phyloP scores from a whole-genome alignment of 2,329 filamentous ascomycete species.

The Myriangium duriaei region DNA sequence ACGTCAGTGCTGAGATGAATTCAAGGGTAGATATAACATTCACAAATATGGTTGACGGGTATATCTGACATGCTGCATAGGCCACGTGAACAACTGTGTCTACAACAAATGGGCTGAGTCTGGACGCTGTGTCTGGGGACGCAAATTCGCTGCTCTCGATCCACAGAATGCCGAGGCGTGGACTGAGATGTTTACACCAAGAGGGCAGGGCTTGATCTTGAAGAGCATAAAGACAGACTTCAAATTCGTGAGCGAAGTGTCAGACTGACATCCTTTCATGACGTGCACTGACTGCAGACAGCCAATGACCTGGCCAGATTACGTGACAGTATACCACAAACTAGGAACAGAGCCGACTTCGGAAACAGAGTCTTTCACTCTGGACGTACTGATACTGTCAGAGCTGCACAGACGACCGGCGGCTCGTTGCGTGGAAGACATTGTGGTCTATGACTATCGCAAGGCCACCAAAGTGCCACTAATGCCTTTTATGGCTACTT shows the following conservation, averaged over 20 bases:
- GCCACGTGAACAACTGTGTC: conserved; percentile 77
- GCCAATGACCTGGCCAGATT: conserved; percentile 76
- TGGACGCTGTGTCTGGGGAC: conserved; percentile 64
- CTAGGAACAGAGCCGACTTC: conserved; percentile 43
- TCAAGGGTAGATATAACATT: conserved; percentile 5
- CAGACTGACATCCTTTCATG: not conserved
- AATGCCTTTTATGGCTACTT: conserved; percentile 47
- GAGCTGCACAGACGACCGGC: conserved; percentile 60
- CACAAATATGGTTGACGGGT: not conserved
- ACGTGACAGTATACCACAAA: conserved; percentile 73
- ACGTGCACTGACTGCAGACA: conserved; percentile 22
- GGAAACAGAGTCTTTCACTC: conserved; percentile 42
- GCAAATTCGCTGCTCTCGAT: conserved; percentile 55
- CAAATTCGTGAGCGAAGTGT: conserved; percentile 77
- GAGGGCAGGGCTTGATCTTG: conserved; percentile 60
- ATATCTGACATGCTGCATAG: conserved; percentile 25
- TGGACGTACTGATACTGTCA: conserved; percentile 57
- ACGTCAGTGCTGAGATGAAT: conserved; percentile 4
- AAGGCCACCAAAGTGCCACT: conserved; percentile 44
- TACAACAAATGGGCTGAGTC: conserved; percentile 79
- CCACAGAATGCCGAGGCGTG: conserved; percentile 50
- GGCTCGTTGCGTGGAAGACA: conserved; percentile 64
- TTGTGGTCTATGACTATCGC: conserved; percentile 65
- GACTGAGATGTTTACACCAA: conserved; percentile 55
- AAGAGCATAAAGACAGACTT: conserved; percentile 70